Evolutionary conservation across 306 rosid species (phyloP).

Genomic region (Quercus dentata): DNA sequence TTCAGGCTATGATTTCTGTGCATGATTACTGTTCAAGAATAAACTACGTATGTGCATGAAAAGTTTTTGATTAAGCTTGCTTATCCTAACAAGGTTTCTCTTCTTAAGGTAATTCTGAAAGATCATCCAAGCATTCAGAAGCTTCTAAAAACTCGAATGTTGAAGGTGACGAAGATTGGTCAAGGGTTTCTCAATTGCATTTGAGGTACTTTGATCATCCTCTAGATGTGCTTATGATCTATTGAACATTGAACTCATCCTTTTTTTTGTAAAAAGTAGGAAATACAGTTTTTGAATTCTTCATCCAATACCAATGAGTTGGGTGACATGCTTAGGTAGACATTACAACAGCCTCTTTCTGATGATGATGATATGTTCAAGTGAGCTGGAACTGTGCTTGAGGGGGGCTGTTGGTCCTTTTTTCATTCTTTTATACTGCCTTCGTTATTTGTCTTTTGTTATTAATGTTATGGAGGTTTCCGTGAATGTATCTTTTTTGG

Average conservation of each 20-base stretch:
- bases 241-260: conserved; percentile 1
- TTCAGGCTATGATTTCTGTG: neutral
- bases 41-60: conserved; percentile 2
- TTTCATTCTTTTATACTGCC: no score
- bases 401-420: no score
- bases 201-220: conserved; percentile 46
- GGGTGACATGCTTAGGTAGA: no score
- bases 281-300: no score
- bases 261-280: no score
- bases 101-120: conserved; percentile 40
- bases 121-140: conserved; percentile 36
- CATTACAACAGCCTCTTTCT: no score
- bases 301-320: no score
- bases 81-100: conserved; percentile 5
- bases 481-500: neutral
- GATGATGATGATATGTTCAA: no score
- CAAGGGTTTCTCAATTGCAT: conserved; percentile 50
- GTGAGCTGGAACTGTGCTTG: no score
- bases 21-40: neutral
- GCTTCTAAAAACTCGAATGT: conserved; percentile 35
- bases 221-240: conserved; percentile 13
- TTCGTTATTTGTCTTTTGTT: neutral
- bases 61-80: conserved; percentile 1
- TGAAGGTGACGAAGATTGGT: conserved; percentile 70
- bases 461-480: neutral